Conservation (phyloP, 2,329 filamentous ascomycete species). For the Eutypella sp. region DNA sequence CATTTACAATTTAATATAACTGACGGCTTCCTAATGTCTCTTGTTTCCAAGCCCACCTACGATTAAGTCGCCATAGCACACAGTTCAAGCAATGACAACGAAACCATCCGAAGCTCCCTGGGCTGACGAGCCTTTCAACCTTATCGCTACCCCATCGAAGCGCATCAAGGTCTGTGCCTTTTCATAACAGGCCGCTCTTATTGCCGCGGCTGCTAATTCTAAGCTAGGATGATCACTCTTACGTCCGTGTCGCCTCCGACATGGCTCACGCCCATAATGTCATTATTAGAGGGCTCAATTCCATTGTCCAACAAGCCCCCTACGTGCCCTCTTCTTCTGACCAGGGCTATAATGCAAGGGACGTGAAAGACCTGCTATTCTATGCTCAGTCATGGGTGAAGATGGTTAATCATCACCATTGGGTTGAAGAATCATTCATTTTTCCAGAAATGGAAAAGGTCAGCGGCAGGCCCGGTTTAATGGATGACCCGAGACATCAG, state of each 20-base stretch:
- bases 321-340: slow-evolving; percentile 10
- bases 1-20: neutral
- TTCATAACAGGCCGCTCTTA: neutral
- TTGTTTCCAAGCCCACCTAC: neutral
- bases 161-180: slow-evolving; percentile 30
- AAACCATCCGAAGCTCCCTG: slow-evolving; percentile 7
- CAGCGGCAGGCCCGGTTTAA: slow-evolving; percentile 22
- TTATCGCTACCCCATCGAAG: slow-evolving; percentile 22
- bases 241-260: slow-evolving; percentile 9
- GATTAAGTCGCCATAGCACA: neutral
- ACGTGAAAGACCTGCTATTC: slow-evolving; percentile 23
- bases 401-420: slow-evolving; percentile 31
- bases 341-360: slow-evolving; percentile 5
- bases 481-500: slow-evolving; percentile 28
- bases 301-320: slow-evolving; percentile 28
- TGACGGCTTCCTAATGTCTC: neutral
- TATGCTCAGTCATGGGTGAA: slow-evolving; percentile 28
- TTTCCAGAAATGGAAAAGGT: slow-evolving; percentile 31
- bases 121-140: slow-evolving; percentile 8
- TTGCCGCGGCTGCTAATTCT: neutral
- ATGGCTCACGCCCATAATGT: slow-evolving; percentile 21
- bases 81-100: slow-evolving; percentile 4
- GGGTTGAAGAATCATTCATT: slow-evolving; percentile 27
- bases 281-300: slow-evolving; percentile 25
- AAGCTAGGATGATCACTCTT: slow-evolving; percentile 14